A percentile compares a stretch with the other conserved stretches of the same genome.
Conservation (phyloP, 768 basidiomycete genomes). For the Phaeotremella fagi region DNA sequence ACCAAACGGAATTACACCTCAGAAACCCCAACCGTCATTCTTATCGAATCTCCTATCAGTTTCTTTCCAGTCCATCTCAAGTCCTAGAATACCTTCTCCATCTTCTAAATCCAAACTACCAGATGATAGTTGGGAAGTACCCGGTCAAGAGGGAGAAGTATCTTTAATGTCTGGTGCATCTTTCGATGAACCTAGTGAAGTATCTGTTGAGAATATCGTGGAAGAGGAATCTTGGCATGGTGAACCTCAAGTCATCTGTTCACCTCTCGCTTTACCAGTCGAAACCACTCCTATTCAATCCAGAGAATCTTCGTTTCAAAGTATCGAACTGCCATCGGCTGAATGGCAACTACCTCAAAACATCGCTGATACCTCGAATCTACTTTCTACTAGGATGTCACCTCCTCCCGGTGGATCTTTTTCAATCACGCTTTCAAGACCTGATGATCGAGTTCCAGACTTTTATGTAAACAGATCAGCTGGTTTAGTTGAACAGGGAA, state of each 20-base stretch:
- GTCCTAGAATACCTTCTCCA: constrained; percentile 6
- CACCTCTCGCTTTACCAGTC: constrained; percentile 22
- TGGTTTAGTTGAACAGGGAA: not conserved
- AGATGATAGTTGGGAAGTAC: constrained; percentile 39
- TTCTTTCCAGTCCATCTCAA: constrained; percentile 33
- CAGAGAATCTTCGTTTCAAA: constrained; percentile 16
- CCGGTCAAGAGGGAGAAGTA: constrained; percentile 41
- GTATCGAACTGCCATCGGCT: constrained; percentile 20
- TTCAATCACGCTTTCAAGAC: constrained; percentile 1
- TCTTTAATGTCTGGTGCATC: constrained; percentile 30
- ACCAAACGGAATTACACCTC: constrained; percentile 19
- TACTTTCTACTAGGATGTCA: constrained; percentile 26
- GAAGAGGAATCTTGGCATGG: constrained; percentile 33
- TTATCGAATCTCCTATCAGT: constrained; percentile 36
- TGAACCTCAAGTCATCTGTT: constrained; percentile 25
- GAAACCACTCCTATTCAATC: constrained; percentile 10
- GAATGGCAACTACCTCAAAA: constrained; percentile 31
- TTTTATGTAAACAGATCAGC: not conserved
- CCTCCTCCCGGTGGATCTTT: constrained; percentile 9
- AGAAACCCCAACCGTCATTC: constrained; percentile 31
- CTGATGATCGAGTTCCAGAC: not conserved
- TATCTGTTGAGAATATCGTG: constrained; percentile 3
- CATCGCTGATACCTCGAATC: constrained; percentile 40
- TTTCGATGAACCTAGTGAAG: constrained; percentile 6
- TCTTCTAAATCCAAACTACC: not conserved